Evolutionary conservation across 306 rosid species (phyloP), one percentile per base, ranked within the genome.

Genomic region (Ormosia semicastrata): DNA sequence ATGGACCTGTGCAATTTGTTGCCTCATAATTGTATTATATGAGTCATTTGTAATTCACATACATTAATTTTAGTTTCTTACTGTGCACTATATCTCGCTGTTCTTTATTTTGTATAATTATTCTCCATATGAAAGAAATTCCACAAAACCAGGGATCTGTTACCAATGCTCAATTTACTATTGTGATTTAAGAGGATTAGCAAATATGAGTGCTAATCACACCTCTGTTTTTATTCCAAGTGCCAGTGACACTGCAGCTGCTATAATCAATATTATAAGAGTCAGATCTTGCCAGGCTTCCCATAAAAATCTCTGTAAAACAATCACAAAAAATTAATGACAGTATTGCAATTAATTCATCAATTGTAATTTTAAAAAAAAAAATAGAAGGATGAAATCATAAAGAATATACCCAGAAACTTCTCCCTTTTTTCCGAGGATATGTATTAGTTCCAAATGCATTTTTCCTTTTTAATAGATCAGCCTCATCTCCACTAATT

Each of bases 271-370:
- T 79, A 95, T 92, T 88, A 95, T 89, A 66, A 95, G 97, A 65
- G 99, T 95, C 41, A 90, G 80, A 83, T 95, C 99, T 85, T 93
- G 98, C 97, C 99, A 95, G 70, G 99, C 96, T 79, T 95, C 99
- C 99, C 99, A 95, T 58, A 95, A 87, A 84, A 95, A 95, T 82
- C 87, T 89, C 99, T 95, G 90, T 73, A 82, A 69, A 72, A 78
- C 81, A 70, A 80, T 67, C 65, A 80, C 18, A 71, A 39, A 56
- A 53, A 71, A 84, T 66, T 82, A 54, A 65, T 71, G 47, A 14
- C 56, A 4, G 37, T 9, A 60, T 52, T 4, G 30, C 53, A 78
- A 57, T 17, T 66, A 75, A 66, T 64, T 69, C 73, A 76, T 76
- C 77, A 76, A 69, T 12, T 34, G 64, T 13, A 68, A 58, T 32